Percentiles rank a stretch among this genome's conserved stretches.
phyloP scores from a whole-genome alignment of 768 basidiomycete genomes.

The Suillus weaverae region DNA sequence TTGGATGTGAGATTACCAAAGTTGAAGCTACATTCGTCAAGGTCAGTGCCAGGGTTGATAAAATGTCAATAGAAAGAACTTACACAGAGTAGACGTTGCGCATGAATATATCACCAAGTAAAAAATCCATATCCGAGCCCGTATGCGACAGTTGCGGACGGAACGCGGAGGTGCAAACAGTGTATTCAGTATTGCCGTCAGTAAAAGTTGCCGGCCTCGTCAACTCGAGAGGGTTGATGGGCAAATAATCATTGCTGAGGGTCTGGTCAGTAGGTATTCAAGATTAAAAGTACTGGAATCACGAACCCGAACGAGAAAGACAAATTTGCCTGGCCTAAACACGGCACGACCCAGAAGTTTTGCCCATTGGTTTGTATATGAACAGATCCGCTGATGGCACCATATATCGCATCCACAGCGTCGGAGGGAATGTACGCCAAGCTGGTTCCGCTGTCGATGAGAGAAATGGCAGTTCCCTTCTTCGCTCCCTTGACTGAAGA shows the following conservation, averaged over 20 bases:
- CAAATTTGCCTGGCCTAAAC: conserved; percentile 29
- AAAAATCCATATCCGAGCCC: conserved; percentile 35
- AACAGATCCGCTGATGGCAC: conserved; percentile 37
- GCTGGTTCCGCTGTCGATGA: conserved; percentile 48
- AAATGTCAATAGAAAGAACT: conserved; percentile 2
- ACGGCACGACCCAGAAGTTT: conserved; percentile 40
- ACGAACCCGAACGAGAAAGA: conserved; percentile 24
- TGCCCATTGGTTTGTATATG: conserved; percentile 28
- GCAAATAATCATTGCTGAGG: conserved; percentile 31
- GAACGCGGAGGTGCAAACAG: conserved; percentile 40
- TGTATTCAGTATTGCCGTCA: conserved; percentile 32
- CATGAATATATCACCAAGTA: conserved; percentile 46
- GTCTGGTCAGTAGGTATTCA: not conserved
- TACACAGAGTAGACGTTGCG: conserved; percentile 48
- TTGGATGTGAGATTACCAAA: conserved; percentile 35
- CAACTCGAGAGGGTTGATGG: conserved; percentile 48
- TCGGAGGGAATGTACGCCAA: conserved; percentile 34
- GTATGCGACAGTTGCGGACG: conserved; percentile 27
- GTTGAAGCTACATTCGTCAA: conserved; percentile 34
- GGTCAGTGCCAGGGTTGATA: not conserved
- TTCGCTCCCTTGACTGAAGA: conserved; percentile 35
- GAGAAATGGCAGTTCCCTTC: conserved; percentile 32
- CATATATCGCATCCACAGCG: conserved; percentile 40
- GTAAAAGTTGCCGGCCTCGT: conserved; percentile 30
- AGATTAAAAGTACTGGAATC: not conserved